Evolutionary conservation across 192 early-diverging fungal genomes (phyloP).

Genomic region (Backusella australiensis): DNA sequence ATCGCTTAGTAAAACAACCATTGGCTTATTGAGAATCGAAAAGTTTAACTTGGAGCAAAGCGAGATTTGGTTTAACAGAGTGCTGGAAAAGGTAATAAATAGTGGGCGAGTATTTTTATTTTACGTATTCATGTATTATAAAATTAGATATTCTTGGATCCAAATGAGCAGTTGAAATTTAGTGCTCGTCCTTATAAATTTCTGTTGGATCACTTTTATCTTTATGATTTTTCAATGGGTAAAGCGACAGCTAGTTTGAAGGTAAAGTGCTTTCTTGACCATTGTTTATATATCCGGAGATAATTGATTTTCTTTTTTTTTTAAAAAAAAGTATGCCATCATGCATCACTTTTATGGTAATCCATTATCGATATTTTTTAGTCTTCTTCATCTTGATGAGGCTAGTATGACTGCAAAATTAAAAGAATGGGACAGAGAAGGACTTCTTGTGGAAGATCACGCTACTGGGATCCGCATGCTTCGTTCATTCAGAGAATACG

Average conservation of each 20-base stretch:
- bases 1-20: slow-evolving; percentile 67
- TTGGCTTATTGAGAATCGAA: slow-evolving; percentile 72
- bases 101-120: slow-evolving; percentile 20
- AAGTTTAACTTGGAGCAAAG: slow-evolving; percentile 80
- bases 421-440: slow-evolving; percentile 8
- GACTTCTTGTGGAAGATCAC: slow-evolving; percentile 50
- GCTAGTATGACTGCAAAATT: not conserved
- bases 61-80: slow-evolving; percentile 63
- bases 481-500: slow-evolving; percentile 57
- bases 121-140: not conserved
- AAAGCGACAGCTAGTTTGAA: slow-evolving; percentile 71
- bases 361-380: slow-evolving; percentile 61
- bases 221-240: slow-evolving; percentile 78
- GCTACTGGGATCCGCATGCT: slow-evolving; percentile 69
- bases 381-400: not conserved
- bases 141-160: slow-evolving; percentile 56
- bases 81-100: slow-evolving; percentile 56
- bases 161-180: slow-evolving; percentile 53
- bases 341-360: slow-evolving; percentile 89
- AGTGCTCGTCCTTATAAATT: slow-evolving; percentile 71
- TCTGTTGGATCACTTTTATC: slow-evolving; percentile 75
- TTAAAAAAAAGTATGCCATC: slow-evolving; percentile 60
- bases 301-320: not conserved
- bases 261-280: slow-evolving; percentile 32
- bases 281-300: not conserved